Conservation (phyloP, 208 protist genomes). For the Crithidia fasciculata region DNA sequence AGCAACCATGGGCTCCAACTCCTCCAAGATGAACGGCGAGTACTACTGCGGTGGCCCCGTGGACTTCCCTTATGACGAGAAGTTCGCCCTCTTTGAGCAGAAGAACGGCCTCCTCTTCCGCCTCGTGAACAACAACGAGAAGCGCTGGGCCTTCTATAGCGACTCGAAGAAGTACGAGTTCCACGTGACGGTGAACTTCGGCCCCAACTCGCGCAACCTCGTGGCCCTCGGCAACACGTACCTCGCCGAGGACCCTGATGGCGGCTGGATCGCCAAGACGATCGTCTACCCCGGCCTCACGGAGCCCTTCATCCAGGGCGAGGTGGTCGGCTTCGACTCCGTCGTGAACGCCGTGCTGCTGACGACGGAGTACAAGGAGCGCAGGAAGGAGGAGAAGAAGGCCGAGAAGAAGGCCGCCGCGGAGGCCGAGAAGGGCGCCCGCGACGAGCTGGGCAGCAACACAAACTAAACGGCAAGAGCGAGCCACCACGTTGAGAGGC, state of each 20-base stretch:
- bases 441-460: conserved; percentile 31
- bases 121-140: conserved; percentile 50
- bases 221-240: conserved; percentile 56
- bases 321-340: conserved; percentile 56
- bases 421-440: conserved; percentile 30
- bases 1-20: conserved; percentile 19
- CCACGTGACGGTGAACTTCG: conserved; percentile 69
- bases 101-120: conserved; percentile 81
- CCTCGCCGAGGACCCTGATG: conserved; percentile 39
- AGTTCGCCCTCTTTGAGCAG: conserved; percentile 57
- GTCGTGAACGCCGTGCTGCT: conserved; percentile 60
- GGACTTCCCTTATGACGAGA: conserved; percentile 61
- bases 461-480: conserved; percentile 9
- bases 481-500: background rate
- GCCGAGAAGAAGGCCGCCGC: conserved; percentile 55
- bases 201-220: conserved; percentile 49
- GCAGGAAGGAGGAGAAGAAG: conserved; percentile 56
- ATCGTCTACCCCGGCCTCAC: conserved; percentile 67
- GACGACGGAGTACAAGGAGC: conserved; percentile 65
- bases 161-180: conserved; percentile 79
- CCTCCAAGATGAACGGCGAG: conserved; percentile 21
- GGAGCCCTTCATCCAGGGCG: conserved; percentile 73
- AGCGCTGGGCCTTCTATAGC: conserved; percentile 82
- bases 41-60: conserved; percentile 39
- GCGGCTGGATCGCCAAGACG: conserved; percentile 45